Evolutionary conservation across 2,329 filamentous ascomycete species (phyloP), one percentile per base, ranked within the genome.

Genomic region (Cordyceps militaris): DNA sequence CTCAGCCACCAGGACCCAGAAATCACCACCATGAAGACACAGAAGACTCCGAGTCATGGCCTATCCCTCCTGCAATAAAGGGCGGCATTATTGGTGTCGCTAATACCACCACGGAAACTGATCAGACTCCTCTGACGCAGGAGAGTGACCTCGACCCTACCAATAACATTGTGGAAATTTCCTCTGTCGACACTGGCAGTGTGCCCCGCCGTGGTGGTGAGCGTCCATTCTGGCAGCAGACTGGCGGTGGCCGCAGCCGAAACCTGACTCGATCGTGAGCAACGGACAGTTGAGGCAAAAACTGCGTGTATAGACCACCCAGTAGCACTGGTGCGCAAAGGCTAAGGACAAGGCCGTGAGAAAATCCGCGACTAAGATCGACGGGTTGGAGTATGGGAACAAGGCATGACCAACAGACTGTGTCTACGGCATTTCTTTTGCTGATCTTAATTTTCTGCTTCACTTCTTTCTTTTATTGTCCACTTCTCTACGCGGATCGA

Each of bases 161-260:
- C 21, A 51, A 43, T 38, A 51, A 40, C 19, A 47, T 46, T 40
- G 40, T 46, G 1, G 34, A 58, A 38, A 48, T 48, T 50, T 26
- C 44, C 16, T 42, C 56, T 1, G 56, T 58, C 4, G 49, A 53
- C 48, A 47, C 21, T 48, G 48, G 40, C 19, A 58, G 49, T 10
- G 36, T 40, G 23, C 56, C 56, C 40, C 56, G 56, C 42, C 48
- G 56, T 9, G 56, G 56, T 42, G 56, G 56, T 40, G 56, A 58
- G 49, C 56, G 56, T 8, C 56, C 56, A 40, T 58, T 58, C 14
- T 58, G 56, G 56, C 56, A 58, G 48, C 56, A 58, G 42, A 58
- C 56, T 40, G 49, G 42, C 23, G 56, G 56, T 52, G 56, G 56
- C 24, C 56, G 56, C 48, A 58, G 48, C 14, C 48, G 56, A 47